Evolutionary conservation across 2,329 filamentous ascomycete genomes (phyloP).

Genomic region (Metarhizium sp.): DNA sequence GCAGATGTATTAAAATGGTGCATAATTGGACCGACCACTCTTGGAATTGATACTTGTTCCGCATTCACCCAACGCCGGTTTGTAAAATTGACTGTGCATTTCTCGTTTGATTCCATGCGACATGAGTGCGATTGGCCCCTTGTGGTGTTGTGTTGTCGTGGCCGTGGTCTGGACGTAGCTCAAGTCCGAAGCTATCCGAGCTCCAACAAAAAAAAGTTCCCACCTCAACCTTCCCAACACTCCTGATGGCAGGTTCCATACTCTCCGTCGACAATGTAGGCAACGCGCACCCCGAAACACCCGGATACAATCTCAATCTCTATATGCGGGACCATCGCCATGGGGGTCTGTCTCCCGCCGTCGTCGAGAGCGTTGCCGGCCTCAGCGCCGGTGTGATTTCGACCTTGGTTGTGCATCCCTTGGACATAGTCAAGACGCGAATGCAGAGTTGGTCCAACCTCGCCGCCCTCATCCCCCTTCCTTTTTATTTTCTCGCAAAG

Average conservation of each 20-base stretch:
- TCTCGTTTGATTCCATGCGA: not conserved
- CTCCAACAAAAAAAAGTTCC: conserved; percentile 3
- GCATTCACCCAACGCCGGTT: not conserved
- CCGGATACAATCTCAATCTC: conserved; percentile 7
- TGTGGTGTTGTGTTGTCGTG: not conserved
- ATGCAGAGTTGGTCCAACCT: conserved; percentile 61
- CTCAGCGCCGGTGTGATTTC: conserved; percentile 81
- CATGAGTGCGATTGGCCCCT: not conserved
- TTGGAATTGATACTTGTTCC: not conserved
- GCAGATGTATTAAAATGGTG: not conserved
- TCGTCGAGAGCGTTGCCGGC: conserved; percentile 82
- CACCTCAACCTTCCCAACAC: not conserved
- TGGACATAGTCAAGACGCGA: conserved; percentile 94
- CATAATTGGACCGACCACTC: not conserved
- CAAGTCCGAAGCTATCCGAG: not conserved
- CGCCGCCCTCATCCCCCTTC: not conserved
- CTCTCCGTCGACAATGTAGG: conserved; percentile 14
- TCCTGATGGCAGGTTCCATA: not conserved
- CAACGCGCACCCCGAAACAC: conserved; percentile 1
- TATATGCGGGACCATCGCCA: conserved; percentile 39
- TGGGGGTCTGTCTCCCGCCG: conserved; percentile 61
- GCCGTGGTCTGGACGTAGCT: conserved; percentile 2
- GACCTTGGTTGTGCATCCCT: conserved; percentile 80
- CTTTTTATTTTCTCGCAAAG: no score
- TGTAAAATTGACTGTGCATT: no score